Percentiles rank a stretch among this genome's conserved stretches.
Conservation (phyloP, 2,329 filamentous ascomycete genomes). For the Byssothecium circinans region DNA sequence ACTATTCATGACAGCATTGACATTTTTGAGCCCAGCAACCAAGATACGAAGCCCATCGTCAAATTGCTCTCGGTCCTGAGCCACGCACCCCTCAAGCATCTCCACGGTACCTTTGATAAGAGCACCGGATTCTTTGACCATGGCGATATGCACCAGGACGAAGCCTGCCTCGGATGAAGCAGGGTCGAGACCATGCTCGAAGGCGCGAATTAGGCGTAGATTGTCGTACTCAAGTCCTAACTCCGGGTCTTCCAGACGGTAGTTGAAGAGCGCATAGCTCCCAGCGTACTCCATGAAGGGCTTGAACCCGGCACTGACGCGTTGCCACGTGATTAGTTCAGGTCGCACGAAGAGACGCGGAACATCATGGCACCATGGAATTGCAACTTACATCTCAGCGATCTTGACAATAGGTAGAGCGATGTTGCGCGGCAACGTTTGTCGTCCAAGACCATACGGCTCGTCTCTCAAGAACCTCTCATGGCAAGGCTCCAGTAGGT, state of each 20-base stretch:
- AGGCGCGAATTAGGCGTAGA: conserved; percentile 84
- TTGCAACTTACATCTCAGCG: conserved; percentile 75
- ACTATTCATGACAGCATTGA: conserved; percentile 80
- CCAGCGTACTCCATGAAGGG: conserved; percentile 87
- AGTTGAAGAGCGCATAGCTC: conserved; percentile 66
- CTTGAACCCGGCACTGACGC: conserved; percentile 68
- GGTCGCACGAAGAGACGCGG: not conserved
- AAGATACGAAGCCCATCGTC: conserved; percentile 57
- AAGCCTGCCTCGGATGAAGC: conserved; percentile 91
- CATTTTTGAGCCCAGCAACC: conserved; percentile 65
- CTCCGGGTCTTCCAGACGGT: conserved; percentile 59
- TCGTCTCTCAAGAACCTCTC: conserved; percentile 68
- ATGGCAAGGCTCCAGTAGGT: conserved; percentile 89
- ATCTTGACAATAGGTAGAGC: conserved; percentile 81
- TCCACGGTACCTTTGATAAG: conserved; percentile 73
- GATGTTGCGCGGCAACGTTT: conserved; percentile 72
- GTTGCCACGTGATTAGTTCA: conserved; percentile 22
- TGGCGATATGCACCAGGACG: conserved; percentile 93
- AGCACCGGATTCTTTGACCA: conserved; percentile 83
- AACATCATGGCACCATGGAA: not conserved
- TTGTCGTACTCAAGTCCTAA: conserved; percentile 60
- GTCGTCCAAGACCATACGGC: conserved; percentile 75
- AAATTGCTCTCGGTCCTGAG: conserved; percentile 56
- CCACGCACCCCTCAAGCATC: conserved; percentile 59
- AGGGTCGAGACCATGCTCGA: conserved; percentile 85